Percentiles rank a stretch among this genome's conserved stretches.
These are phyloP conservation scores for Dactylonectria macrodidyma DNA, from an alignment of 2,329 filamentous ascomycete genomes.

Conservation along the genomic window DNA sequence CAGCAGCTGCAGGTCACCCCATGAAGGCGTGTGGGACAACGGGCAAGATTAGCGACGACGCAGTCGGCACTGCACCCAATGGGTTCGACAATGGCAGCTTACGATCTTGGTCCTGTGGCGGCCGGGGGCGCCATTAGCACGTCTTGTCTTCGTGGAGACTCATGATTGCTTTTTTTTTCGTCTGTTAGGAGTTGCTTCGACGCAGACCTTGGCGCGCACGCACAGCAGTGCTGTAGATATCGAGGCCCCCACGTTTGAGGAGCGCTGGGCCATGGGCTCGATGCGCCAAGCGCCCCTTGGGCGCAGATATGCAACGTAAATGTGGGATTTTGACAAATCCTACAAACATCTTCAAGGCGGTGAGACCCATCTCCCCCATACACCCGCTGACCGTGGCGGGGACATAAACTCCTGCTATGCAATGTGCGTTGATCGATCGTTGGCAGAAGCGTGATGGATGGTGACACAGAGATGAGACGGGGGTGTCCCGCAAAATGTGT, in stretches of 20 bases:
- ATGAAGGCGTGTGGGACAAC: constrained; percentile 36
- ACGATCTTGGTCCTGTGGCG: constrained; percentile 38
- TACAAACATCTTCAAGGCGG: constrained; percentile 40
- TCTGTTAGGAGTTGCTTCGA: constrained; percentile 35
- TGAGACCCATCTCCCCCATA: constrained; percentile 32
- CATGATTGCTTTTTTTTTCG: constrained; percentile 41
- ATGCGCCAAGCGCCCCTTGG: constrained; percentile 14
- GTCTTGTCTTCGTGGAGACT: constrained; percentile 34
- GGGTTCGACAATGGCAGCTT: constrained; percentile 44
- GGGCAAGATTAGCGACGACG: constrained; percentile 46
- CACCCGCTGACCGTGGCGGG: constrained; percentile 25
- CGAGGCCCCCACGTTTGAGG: constrained; percentile 31
- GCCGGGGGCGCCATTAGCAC: constrained; percentile 40
- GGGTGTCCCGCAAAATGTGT: constrained; percentile 52
- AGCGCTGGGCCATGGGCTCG: constrained; percentile 19
- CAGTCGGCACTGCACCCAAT: constrained; percentile 42
- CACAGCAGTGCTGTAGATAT: constrained; percentile 3
- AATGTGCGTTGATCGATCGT: constrained; percentile 39
- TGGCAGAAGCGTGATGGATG: constrained; percentile 45
- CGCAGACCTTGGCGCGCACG: constrained; percentile 37
- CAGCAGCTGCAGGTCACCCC: constrained; percentile 43
- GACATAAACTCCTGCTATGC: constrained; percentile 31
- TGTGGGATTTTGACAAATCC: constrained; percentile 35
- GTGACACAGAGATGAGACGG: constrained; percentile 51
- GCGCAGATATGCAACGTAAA: constrained; percentile 29